Conservation (phyloP, 176 grass and related monocot genomes). For the Chloris gayana region DNA sequence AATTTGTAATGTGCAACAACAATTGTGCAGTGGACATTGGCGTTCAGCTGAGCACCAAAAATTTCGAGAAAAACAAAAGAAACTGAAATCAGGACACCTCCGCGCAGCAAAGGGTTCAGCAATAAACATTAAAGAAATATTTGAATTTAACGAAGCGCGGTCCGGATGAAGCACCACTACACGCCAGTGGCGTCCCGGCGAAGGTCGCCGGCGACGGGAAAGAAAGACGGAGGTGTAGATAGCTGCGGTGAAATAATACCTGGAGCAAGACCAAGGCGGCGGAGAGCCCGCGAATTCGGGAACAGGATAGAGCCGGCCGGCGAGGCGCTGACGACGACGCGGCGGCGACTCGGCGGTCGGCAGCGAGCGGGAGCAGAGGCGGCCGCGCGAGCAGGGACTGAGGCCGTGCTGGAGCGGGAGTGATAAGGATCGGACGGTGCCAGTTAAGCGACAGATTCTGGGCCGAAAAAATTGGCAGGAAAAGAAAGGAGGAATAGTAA, state of each 20-base stretch:
- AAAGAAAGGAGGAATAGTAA: background rate
- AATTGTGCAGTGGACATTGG: background rate
- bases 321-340: background rate
- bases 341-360: conserved; percentile 5
- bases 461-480: background rate
- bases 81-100: background rate
- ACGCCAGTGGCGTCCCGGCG: background rate
- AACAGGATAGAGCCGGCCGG: background rate
- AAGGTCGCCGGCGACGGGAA: background rate
- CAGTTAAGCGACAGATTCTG: conserved; percentile 9
- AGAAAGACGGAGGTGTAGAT: background rate
- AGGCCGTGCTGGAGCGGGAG: conserved; percentile 21
- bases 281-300: background rate
- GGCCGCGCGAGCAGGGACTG: background rate
- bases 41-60: background rate
- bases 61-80: background rate
- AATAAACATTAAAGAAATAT: background rate
- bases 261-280: background rate
- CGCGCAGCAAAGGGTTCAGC: background rate
- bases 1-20: background rate
- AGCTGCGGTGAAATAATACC: background rate
- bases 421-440: conserved; percentile 47
- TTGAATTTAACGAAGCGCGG: background rate
- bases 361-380: background rate
- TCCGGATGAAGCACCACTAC: background rate